Conservation (phyloP, 352 stramenopile genomes). For the Phytophthora idaei region DNA sequence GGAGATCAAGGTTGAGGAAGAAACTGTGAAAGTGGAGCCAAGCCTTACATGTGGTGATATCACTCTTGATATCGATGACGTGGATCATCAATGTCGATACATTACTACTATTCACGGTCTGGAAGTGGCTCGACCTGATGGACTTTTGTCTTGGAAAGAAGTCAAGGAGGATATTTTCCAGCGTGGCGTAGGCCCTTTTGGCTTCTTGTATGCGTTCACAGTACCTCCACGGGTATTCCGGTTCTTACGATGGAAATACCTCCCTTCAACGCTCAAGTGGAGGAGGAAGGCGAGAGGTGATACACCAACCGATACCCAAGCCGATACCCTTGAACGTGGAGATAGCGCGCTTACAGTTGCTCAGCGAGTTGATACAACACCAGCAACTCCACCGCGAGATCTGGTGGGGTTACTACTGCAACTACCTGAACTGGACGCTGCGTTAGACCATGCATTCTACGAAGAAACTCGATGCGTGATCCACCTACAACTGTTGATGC, state of each 20-base stretch:
- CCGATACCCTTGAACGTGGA: slow-evolving; percentile 32
- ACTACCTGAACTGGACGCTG: slow-evolving; percentile 73
- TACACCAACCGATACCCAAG: slow-evolving; percentile 9
- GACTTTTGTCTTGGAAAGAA: slow-evolving; percentile 49
- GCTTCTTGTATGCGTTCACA: slow-evolving; percentile 68
- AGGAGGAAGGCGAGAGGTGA: slow-evolving; percentile 14
- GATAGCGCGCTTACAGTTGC: slow-evolving; percentile 1
- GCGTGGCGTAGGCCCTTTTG: slow-evolving; percentile 57
- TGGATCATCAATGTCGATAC: slow-evolving; percentile 57
- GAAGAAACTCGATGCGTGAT: slow-evolving; percentile 93
- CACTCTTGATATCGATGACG: slow-evolving; percentile 71
- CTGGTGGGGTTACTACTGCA: slow-evolving; percentile 68
- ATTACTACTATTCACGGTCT: slow-evolving; percentile 41
- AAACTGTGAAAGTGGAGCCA: slow-evolving; percentile 14
- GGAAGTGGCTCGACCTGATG: slow-evolving; percentile 48
- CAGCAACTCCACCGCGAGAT: slow-evolving; percentile 38
- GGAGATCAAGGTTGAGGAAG: slow-evolving; percentile 30
- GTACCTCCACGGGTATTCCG: slow-evolving; percentile 48
- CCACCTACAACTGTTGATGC: slow-evolving; percentile 90
- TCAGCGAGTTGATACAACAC: slow-evolving; percentile 13
- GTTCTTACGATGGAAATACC: slow-evolving; percentile 63
- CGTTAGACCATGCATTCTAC: slow-evolving; percentile 78
- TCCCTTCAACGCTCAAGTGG: slow-evolving; percentile 35
- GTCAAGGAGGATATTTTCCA: slow-evolving; percentile 53
- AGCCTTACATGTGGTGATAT: slow-evolving; percentile 55